phyloP scores from a whole-genome alignment of 2,329 filamentous ascomycete species.

The Clarireedia paspali region DNA sequence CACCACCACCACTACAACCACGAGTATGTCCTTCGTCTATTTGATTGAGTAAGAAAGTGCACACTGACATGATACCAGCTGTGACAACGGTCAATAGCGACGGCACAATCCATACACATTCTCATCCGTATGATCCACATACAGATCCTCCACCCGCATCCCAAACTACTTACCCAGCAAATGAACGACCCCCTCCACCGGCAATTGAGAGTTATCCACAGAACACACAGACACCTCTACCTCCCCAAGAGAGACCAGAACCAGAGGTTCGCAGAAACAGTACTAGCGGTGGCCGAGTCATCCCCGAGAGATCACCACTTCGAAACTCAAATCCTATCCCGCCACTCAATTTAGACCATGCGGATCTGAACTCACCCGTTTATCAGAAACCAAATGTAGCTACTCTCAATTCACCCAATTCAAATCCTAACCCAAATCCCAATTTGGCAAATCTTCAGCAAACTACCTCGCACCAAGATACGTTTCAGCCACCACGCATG shows the following conservation, averaged over 20 bases:
- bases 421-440: background rate
- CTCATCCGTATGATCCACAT: conserved; percentile 6
- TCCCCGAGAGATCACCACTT: conserved; percentile 6
- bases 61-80: conserved; percentile 1
- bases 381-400: background rate
- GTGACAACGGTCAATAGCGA: conserved; percentile 7
- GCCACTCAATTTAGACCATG: background rate
- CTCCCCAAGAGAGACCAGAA: background rate
- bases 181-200: background rate
- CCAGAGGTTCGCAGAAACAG: background rate
- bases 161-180: conserved; percentile 1
- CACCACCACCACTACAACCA: background rate
- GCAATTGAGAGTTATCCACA: background rate
- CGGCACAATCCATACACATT: conserved; percentile 3
- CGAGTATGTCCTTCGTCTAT: background rate
- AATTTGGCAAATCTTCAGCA: background rate
- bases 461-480: background rate
- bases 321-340: conserved; percentile 5
- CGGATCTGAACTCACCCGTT: background rate
- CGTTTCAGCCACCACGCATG: background rate
- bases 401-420: background rate
- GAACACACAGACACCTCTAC: background rate
- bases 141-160: conserved; percentile 5
- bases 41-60: no score
- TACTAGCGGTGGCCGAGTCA: conserved; percentile 4